phyloP scores from a whole-genome alignment of 2,329 filamentous ascomycete genomes.

The Colletotrichum sp. region DNA sequence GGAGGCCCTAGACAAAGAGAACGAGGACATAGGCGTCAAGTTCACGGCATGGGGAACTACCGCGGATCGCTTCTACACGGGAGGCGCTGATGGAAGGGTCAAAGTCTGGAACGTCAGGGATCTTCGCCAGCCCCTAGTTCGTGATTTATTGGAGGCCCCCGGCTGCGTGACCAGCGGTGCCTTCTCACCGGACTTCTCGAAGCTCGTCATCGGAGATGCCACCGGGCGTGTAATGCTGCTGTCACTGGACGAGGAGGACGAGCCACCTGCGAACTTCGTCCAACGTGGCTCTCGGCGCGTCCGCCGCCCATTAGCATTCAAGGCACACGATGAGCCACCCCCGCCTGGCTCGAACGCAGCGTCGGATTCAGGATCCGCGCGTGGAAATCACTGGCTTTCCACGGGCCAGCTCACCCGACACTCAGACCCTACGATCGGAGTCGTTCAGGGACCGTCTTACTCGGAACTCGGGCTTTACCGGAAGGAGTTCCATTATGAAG shows the following conservation, averaged over 20 bases:
- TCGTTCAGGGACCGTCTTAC: conserved; percentile 61
- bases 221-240: conserved; percentile 65
- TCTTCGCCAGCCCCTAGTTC: conserved; percentile 48
- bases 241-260: conserved; percentile 49
- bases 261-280: conserved; percentile 36
- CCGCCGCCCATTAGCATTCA: conserved; percentile 52
- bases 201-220: conserved; percentile 64
- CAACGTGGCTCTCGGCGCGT: conserved; percentile 34
- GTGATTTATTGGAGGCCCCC: conserved; percentile 57
- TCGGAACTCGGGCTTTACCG: conserved; percentile 49
- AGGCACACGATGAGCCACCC: conserved; percentile 55
- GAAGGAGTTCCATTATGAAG: conserved; percentile 51
- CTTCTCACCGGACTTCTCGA: conserved; percentile 62
- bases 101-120: conserved; percentile 67
- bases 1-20: conserved; percentile 50
- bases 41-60: conserved; percentile 67
- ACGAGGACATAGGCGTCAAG: conserved; percentile 66
- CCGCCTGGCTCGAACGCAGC: conserved; percentile 31
- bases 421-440: conserved; percentile 54
- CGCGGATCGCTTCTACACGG: conserved; percentile 64
- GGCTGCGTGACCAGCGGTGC: conserved; percentile 63
- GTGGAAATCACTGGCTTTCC: conserved; percentile 39
- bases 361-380: conserved; percentile 29
- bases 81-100: conserved; percentile 66
- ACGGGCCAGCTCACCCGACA: conserved; percentile 45